Evolutionary conservation across 768 basidiomycete species (phyloP).

Genomic region (Hemileccinum impolitum): DNA sequence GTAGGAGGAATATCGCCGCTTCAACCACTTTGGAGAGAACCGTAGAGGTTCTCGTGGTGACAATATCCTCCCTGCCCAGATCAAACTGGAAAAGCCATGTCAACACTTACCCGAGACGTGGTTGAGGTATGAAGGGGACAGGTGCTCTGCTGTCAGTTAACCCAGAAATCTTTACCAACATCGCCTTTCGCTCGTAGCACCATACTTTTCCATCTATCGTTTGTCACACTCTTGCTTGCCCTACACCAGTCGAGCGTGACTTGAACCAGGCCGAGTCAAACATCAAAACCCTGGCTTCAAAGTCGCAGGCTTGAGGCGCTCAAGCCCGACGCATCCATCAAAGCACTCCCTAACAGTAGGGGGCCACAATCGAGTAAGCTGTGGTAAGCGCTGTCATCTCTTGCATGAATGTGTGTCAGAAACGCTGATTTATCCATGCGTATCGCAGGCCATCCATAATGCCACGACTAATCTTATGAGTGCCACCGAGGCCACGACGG

Average conservation of each 20-base stretch:
- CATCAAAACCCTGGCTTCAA: accelerated
- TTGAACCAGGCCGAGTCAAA: neutral
- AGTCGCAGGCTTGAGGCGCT: accelerated
- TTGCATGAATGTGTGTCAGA: too few species aligned
- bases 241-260: slow-evolving; percentile 8
- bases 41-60: neutral
- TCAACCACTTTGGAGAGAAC: neutral
- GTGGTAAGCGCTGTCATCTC: too few species aligned
- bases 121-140: slow-evolving; percentile 1
- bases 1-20: too few species aligned
- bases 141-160: neutral
- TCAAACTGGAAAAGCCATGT: neutral
- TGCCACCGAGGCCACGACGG: accelerated
- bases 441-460: neutral
- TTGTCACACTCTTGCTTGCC: slow-evolving; percentile 11
- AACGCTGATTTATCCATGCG: too few species aligned
- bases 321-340: neutral
- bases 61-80: neutral
- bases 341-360: neutral
- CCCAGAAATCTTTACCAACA: neutral
- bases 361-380: accelerated
- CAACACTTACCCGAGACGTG: neutral
- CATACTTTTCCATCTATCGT: slow-evolving; percentile 12
- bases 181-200: neutral
- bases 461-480: accelerated